Conservation (phyloP, 2,329 filamentous ascomycete species). For the Sporothrix dimorphospora region DNA sequence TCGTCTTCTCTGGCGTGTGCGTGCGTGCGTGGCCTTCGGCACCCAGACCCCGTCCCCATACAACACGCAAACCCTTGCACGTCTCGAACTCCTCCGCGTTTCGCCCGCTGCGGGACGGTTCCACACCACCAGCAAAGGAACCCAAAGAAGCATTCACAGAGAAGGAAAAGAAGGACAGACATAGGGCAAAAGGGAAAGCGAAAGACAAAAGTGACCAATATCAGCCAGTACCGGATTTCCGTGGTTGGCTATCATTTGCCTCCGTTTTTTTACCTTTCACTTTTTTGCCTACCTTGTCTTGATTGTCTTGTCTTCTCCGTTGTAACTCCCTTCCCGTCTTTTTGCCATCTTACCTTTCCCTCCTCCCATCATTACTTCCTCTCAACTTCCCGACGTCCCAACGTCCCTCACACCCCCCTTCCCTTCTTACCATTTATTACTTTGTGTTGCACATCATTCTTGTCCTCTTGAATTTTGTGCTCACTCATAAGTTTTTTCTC, state of each 20-base stretch:
- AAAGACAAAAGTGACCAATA: constrained; percentile 2
- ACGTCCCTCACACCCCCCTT: neutral
- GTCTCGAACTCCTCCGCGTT: constrained; percentile 34
- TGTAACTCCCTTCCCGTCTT: neutral
- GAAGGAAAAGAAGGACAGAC: neutral
- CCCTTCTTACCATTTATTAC: neutral
- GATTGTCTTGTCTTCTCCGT: neutral
- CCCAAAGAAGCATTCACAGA: constrained; percentile 16
- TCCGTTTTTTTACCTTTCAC: neutral
- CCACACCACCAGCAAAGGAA: constrained; percentile 18
- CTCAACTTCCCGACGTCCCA: neutral
- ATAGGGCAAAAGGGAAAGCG: neutral
- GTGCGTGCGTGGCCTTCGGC: constrained; percentile 27
- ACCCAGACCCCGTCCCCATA: constrained; percentile 24
- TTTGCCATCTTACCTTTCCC: constrained; percentile 15
- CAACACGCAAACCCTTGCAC: constrained; percentile 29
- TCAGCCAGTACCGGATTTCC: neutral
- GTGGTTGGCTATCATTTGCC: constrained; percentile 11
- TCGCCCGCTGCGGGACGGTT: constrained; percentile 32
- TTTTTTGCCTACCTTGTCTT: neutral
- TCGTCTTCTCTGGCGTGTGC: constrained; percentile 3
- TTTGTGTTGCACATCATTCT: constrained; percentile 27
- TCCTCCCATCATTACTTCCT: neutral
- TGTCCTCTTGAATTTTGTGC: neutral
- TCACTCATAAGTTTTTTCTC: neutral